Evolutionary conservation across 2,329 filamentous ascomycete genomes (phyloP).

Genomic region (Lasiodiplodia theobromae): DNA sequence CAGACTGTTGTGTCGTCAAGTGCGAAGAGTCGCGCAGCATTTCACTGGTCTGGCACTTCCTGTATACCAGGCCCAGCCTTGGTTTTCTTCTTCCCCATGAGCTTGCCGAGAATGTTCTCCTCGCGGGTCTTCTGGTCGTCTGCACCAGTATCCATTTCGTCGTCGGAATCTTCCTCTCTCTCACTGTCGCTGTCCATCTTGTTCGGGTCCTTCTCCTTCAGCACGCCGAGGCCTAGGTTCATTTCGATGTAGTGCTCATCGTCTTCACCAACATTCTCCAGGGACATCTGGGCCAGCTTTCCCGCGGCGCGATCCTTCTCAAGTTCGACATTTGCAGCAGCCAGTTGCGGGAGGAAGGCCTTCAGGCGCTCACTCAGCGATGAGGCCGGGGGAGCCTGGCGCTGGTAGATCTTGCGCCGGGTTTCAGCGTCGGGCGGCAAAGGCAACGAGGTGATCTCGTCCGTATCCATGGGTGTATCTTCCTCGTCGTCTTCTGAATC

Average conservation of each 20-base stretch:
- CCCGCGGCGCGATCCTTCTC: constrained; percentile 49
- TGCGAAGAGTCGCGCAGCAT: neutral
- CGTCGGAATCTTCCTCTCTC: constrained; percentile 34
- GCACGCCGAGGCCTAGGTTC: constrained; percentile 56
- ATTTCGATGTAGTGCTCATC: constrained; percentile 50
- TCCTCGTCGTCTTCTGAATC: constrained; percentile 38
- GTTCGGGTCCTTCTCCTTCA: constrained; percentile 48
- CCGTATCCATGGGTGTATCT: constrained; percentile 27
- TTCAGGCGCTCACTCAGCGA: constrained; percentile 42
- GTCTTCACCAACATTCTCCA: constrained; percentile 45
- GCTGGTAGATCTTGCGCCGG: constrained; percentile 26
- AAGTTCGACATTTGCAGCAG: constrained; percentile 52
- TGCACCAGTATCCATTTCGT: constrained; percentile 31
- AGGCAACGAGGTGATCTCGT: constrained; percentile 17
- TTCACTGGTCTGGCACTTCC: constrained; percentile 38
- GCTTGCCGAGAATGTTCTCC: constrained; percentile 45
- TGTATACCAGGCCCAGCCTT: constrained; percentile 39
- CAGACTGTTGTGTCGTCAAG: neutral
- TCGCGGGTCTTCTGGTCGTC: constrained; percentile 30
- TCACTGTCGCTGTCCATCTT: constrained; percentile 35
- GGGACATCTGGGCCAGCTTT: constrained; percentile 44
- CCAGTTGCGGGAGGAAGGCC: constrained; percentile 51
- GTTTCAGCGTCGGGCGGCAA: constrained; percentile 10
- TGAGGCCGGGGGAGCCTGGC: neutral
- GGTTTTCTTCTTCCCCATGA: constrained; percentile 43